Base-by-base conservation (phyloP, 495 filamentous ascomycete genomes). In the Xylaria scruposa region DNA sequence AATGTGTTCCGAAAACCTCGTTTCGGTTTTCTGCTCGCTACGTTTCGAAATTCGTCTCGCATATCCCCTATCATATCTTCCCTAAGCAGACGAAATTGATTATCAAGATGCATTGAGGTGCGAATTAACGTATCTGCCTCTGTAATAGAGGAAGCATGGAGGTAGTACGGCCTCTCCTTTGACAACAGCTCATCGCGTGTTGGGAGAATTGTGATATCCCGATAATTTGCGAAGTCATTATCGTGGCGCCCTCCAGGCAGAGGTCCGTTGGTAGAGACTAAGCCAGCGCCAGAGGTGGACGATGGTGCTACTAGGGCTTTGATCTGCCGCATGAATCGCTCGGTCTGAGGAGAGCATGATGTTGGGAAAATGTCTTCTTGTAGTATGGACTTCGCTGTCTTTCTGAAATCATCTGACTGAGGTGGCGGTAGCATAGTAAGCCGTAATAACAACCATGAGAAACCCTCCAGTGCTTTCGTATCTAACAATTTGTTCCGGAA, bases 11-110 rank as follows among this genome's bases (percentile, higher is more conserved):
- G 78, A 64, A 78, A 80, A 40, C 64, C 59, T 68, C 78, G 56
- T 53, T 75, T 81, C 67, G 84, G 89, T 54, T 62, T 72, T 10
- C 49, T 24, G 0, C 80, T 83, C 5, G 24, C 72, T 3, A 83
- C 83, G 26, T 84, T 77, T 61, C 88, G 85, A 0, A 91, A 56
- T 51, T 90, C 91, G 17, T 91, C 87, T 0, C 90, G 86, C 10
- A 94, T 78, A 65, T 91, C 91, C 0, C 81, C 86, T 0, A 94
- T 79, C 87, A 94, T 90, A 69, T 95, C 93, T 72, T 95, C 92
- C 5, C 93, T 81, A 3, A 93, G 79, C 2, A 95, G 86, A 0
- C 93, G 91, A 74, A 94, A 97, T 68, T 95, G 92, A 73, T 93
- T 94, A 75, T 94, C 93, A 0, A 93, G 72, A 77, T 94, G 91